Evolutionary conservation across 139 green algal genomes (phyloP).

Genomic region (Coccomyxa sp.): DNA sequence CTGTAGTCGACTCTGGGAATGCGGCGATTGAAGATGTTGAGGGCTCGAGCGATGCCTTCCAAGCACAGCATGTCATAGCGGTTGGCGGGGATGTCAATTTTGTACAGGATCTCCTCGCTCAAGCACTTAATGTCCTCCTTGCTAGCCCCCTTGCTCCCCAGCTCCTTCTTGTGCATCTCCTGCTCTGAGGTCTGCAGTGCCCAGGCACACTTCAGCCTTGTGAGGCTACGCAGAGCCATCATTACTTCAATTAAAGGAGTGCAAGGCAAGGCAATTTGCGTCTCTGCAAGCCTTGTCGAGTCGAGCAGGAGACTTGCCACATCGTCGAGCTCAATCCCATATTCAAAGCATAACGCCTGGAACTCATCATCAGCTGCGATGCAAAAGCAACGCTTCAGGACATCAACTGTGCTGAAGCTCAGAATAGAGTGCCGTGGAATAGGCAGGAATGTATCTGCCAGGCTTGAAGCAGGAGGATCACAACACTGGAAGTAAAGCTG

Average conservation of each 20-base stretch:
- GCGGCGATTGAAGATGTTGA: constrained; percentile 92
- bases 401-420: too few species aligned
- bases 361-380: constrained; percentile 92
- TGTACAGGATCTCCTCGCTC: constrained; percentile 88
- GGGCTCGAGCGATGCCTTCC: constrained; percentile 90
- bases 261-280: not conserved
- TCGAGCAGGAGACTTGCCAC: constrained; percentile 60
- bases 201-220: not conserved
- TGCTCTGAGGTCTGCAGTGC: constrained; percentile 78
- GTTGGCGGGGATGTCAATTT: constrained; percentile 99
- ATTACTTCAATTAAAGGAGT: too few species aligned
- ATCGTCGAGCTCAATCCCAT: constrained; percentile 98
- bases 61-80: constrained; percentile 99
- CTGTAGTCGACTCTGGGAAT: constrained; percentile 61
- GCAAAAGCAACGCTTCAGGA: not conserved
- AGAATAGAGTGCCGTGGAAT: too few species aligned
- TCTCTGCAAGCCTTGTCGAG: not conserved
- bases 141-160: constrained; percentile 6
- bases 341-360: constrained; percentile 98
- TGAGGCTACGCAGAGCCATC: too few species aligned
- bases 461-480: too few species aligned
- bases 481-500: not conserved
- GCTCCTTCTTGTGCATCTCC: constrained; percentile 90
- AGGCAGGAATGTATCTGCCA: too few species aligned
- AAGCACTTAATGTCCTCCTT: constrained; percentile 23